Evolutionary conservation across 495 filamentous ascomycete species (phyloP), one percentile per base, ranked within the genome.

Genomic region (Penicillium subrubescens): DNA sequence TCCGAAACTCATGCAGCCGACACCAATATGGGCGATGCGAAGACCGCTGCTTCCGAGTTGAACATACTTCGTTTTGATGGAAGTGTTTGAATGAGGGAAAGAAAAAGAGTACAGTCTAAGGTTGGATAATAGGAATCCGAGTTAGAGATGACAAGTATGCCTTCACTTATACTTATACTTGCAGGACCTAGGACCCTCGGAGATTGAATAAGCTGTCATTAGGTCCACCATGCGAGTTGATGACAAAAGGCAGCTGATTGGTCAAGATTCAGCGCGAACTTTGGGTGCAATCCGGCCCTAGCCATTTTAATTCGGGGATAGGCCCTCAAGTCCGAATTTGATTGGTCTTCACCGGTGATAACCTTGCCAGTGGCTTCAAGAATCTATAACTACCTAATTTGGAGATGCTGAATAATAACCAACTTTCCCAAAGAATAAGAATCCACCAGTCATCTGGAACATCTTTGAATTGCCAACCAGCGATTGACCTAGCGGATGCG

Each of bases 1-100:
- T 15, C 89, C 89, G 59, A 85, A 88, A 66, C 82, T 85, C 89
- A 92, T 92, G 63, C 85, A 84, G 2, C 89, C 89, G 15, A 92
- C 80, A 64, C 90, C 85, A 58, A 89, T 83, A 34, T 86, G 85
- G 7, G 88, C 89, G 64, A 92, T 79, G 59, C 83, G 86, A 23
- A 92, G 84, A 52, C 90, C 90, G 37, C 84, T 88, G 31, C 80
- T 84, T 21, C 90, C 89, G 12, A 92, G 71, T 60, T 73, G 71
- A 1, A 72, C 70, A 54, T 74, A 75, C 29, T 68, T 71, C 64
- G 73, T 73, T 17, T 59, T 67, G 56, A 6, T 8, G 14, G n/a
- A 21, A 19, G 19, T 23, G 29, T 25, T 33, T 10, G n/a, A 31
- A 43, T 10, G 31, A 29, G 21, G 33, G 23, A 25, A 31, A 46